Evolutionary conservation across 352 stramenopile genomes (phyloP).

Genomic region (Elongisporangium anandrum): DNA sequence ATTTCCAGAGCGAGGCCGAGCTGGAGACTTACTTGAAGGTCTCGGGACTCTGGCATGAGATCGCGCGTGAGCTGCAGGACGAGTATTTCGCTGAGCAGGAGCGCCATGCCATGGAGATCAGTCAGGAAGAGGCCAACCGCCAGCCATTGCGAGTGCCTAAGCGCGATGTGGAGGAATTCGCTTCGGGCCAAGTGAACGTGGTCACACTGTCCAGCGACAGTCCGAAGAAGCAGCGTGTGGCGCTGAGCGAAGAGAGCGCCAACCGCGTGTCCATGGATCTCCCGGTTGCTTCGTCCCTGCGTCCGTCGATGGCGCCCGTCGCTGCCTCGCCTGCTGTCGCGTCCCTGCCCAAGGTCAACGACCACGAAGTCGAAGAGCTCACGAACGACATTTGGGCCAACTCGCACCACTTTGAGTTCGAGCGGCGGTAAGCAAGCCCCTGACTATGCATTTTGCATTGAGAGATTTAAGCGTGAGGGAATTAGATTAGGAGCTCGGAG

Average conservation of each 20-base stretch:
- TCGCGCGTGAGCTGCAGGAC: slow-evolving; percentile 35
- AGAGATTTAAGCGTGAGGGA: too few species aligned
- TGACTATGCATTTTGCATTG: too few species aligned
- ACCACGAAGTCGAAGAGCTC: slow-evolving; percentile 52
- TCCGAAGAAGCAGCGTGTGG: slow-evolving; percentile 10
- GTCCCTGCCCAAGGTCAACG: slow-evolving; percentile 20
- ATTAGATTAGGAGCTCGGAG: too few species aligned
- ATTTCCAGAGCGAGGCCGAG: slow-evolving; percentile 65
- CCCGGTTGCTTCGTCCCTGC: neutral
- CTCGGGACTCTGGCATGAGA: slow-evolving; percentile 55
- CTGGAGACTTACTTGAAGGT: slow-evolving; percentile 68
- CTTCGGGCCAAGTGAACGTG: neutral
- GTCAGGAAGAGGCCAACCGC: slow-evolving; percentile 11
- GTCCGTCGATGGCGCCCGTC: slow-evolving; percentile 16
- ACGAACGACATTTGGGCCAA: slow-evolving; percentile 83
- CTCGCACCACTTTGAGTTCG: slow-evolving; percentile 75
- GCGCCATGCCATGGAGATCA: slow-evolving; percentile 15
- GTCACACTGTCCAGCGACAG: slow-evolving; percentile 9
- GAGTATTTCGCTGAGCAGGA: slow-evolving; percentile 21
- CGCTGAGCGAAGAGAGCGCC: slow-evolving; percentile 11
- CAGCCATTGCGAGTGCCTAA: neutral
- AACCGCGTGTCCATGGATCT: slow-evolving; percentile 3
- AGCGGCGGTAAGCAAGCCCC: slow-evolving; percentile 3
- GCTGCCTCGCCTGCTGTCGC: slow-evolving; percentile 8
- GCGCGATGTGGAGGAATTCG: slow-evolving; percentile 1